phyloP scores from a whole-genome alignment of 345 rosid species.

The Erucastrum elatum region DNA sequence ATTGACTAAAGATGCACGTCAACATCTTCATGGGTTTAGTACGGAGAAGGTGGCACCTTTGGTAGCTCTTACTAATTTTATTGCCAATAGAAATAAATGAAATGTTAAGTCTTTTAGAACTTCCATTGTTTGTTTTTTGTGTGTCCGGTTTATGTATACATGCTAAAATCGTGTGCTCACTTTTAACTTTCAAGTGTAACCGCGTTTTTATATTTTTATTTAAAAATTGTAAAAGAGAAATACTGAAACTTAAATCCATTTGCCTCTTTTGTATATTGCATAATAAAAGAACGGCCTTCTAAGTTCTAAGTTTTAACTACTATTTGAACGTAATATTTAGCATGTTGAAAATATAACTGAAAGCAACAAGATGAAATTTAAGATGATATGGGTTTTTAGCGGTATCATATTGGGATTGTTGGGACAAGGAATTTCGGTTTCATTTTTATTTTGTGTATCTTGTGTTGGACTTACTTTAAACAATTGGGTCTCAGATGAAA shows the following conservation, averaged over 20 bases:
- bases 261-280: not conserved
- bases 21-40: constrained; percentile 64
- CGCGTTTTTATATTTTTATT: constrained; percentile 13
- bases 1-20: constrained; percentile 63
- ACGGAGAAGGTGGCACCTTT: constrained; percentile 72
- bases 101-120: not conserved
- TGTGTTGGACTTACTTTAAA: too few relatives aligned
- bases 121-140: constrained; percentile 22
- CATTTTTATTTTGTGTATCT: too few relatives aligned
- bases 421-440: too few relatives aligned
- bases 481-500: too few relatives aligned
- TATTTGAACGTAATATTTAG: too few relatives aligned
- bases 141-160: constrained; percentile 29
- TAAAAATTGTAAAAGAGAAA: not conserved
- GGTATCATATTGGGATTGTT: too few relatives aligned
- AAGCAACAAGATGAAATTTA: too few relatives aligned
- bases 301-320: too few relatives aligned
- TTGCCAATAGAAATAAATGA: constrained; percentile 75
- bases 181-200: constrained; percentile 25
- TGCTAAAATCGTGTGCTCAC: constrained; percentile 26
- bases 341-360: too few relatives aligned
- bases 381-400: too few relatives aligned
- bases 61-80: constrained; percentile 77
- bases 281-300: not conserved
- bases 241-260: constrained; percentile 3